Evolutionary conservation across 495 filamentous ascomycete species (phyloP).

Genomic region (Jackrogersella multiformis): DNA sequence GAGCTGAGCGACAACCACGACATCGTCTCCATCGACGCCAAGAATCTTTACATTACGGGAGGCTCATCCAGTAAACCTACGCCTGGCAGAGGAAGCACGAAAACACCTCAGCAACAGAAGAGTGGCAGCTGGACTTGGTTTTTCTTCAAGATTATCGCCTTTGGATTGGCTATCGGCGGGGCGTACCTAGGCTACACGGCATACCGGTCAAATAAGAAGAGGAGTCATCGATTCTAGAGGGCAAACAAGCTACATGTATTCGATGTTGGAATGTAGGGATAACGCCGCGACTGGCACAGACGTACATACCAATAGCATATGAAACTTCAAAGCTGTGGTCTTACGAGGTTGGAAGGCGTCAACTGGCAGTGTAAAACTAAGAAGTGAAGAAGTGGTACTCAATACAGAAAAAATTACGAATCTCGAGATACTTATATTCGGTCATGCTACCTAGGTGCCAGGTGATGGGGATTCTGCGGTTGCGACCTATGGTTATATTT

Average conservation of each 20-base stretch:
- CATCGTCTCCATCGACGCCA: constrained; percentile 85
- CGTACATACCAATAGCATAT: constrained; percentile 34
- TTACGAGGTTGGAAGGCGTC: constrained; percentile 34
- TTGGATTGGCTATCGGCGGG: constrained; percentile 73
- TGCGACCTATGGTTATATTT: background rate
- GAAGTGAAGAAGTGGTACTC: constrained; percentile 30
- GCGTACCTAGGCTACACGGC: constrained; percentile 86
- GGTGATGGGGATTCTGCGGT: too few species aligned
- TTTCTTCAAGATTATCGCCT: constrained; percentile 82
- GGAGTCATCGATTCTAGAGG: constrained; percentile 79
- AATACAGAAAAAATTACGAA: constrained; percentile 31
- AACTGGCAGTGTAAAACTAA: constrained; percentile 40
- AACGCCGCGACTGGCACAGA: constrained; percentile 17
- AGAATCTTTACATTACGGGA: constrained; percentile 82
- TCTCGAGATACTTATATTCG: background rate
- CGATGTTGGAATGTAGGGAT: background rate
- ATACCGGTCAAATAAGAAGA: constrained; percentile 74
- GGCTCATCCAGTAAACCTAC: constrained; percentile 54
- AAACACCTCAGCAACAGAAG: constrained; percentile 43
- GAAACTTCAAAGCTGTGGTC: constrained; percentile 16
- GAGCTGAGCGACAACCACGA: constrained; percentile 98
- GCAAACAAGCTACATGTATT: background rate
- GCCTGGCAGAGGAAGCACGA: constrained; percentile 53
- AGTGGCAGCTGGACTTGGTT: constrained; percentile 88
- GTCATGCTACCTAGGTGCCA: background rate